A percentile compares a stretch with the other conserved stretches of the same genome.
These are phyloP conservation scores for Zizania latifolia DNA, from an alignment of 176 grass and related monocot genomes.

Conservation along the genomic window DNA sequence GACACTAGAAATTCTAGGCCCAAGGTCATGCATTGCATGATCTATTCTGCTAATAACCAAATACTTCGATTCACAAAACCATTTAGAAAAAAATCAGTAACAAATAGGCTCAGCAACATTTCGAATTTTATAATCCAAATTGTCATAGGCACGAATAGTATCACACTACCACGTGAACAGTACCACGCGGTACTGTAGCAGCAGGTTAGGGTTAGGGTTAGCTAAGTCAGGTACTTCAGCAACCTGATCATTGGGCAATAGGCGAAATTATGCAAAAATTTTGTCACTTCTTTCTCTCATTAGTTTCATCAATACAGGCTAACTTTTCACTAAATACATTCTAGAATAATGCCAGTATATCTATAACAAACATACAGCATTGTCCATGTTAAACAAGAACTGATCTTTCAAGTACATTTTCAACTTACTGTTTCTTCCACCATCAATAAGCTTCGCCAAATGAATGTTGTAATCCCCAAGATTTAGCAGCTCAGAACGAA, in stretches of 20 bases:
- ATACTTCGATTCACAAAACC: background rate
- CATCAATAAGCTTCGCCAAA: slow-evolving; percentile 89
- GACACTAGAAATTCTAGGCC: background rate
- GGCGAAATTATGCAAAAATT: background rate
- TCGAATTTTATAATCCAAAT: background rate
- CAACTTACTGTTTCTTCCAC: slow-evolving; percentile 86
- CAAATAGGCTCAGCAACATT: background rate
- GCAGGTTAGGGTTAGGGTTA: too few relatives aligned
- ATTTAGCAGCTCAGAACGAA: slow-evolving; percentile 83
- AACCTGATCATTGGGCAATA: background rate
- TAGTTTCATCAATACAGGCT: background rate
- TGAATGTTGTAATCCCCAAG: slow-evolving; percentile 82
- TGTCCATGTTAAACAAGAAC: background rate
- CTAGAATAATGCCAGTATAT: background rate
- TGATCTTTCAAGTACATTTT: background rate
- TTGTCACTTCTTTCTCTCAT: background rate
- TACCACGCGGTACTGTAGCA: too few relatives aligned
- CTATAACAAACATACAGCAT: background rate
- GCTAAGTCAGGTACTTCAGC: background rate
- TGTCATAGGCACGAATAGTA: too few relatives aligned
- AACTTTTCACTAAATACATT: background rate
- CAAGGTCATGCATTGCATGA: background rate
- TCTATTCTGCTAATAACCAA: background rate
- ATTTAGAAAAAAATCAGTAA: background rate
- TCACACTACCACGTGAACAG: too few relatives aligned